Base-by-base conservation (phyloP, 768 basidiomycete genomes). In the Neoboletus brunneissimus region DNA sequence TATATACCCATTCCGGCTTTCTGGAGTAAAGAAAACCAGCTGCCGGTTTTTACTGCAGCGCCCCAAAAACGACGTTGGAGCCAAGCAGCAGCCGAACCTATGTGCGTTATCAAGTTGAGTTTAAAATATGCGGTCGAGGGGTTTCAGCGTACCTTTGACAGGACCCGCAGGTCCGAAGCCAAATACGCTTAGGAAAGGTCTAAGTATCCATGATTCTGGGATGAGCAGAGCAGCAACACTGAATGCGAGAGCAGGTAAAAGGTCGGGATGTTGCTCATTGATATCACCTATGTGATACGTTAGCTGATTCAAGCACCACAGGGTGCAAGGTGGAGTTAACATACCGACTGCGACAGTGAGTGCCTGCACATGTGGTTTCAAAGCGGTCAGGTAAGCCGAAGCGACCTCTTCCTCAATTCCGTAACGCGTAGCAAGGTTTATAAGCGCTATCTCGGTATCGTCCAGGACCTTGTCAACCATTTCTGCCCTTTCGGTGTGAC, bases 401-500 rank as follows among this genome's bases (percentile, higher is more conserved):
- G 18, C 37, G 18, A 38, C 18, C 37, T 18, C 37, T 18, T 18
- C 7, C 12, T 13, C 32, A 9, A 18, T 38, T 2, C 37, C 18
- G 2, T 15, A 18, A 7, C 16, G 35, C 35, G 16, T 37, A 3
- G 16, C 15, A 6, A 37, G 6, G 4, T 18, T 18, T 5, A 37
- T 18, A 16, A 18, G 35, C 16, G 29, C 8, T 9, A 29, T 7
- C 29, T 8, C 3, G 1, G 29, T 29, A 29, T 29, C 60, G 4
- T 54, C 41, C 38, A 65, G 10, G 18, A 59, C 12, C 7, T 9
- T 29, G 29, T 29, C 29, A 29, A 29, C 57, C 16, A 62, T 47
- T 18, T 50, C 16, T 2, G 6, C 23, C 11, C 64, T 54, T 34
- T 56, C 48, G 0, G 54, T n/a, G 11, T 59, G 60, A 3, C 53